Evolutionary conservation across 176 grass and related monocot genomes (phyloP), one percentile per base, ranked within the genome.

Genomic region (Neostapfia colusana): DNA sequence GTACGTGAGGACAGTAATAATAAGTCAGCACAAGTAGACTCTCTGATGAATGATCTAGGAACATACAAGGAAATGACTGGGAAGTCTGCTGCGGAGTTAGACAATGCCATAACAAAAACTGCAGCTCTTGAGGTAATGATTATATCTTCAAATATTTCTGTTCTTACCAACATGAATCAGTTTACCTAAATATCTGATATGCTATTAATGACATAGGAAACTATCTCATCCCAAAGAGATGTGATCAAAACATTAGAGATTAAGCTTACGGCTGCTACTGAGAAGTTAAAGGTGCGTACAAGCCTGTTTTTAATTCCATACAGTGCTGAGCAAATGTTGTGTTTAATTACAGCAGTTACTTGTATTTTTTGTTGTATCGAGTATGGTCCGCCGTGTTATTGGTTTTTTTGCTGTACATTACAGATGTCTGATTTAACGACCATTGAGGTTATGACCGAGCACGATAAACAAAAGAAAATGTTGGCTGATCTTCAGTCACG

Each of bases 381-480:
- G 8, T 45, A 25, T 60, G 44, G 12, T 0, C 44, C 15, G 12
- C 44, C 12, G 3, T 13, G 15, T 15, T 15, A 11, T 46, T 1
- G 44, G 44, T 41, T 41, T 46, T 46, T 48, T 48, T 51, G 35
- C 21, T 69, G 50, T 11, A 54, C 28, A 70, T 6, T 72, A 20
- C 58, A 99, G 95, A 62, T 40, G 61, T 86, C 83, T 51, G 83
- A 99, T 88, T 77, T 93, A 43, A 88, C 87, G 23, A 70, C 84
- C 11, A 73, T 64, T 0, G 83, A 92, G 65, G 82, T 81, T 24
- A 64, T 92, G 75, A 80, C 27, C 4, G 85, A 85, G 26, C 87
- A 82, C 61, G 95, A 95, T 78, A 88, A 75, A 2, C 82, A 91
- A 67, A 91, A 99, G 74, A 83, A 44, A 66, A 75, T 69, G 38